Percentiles rank a stretch among this genome's conserved stretches.
Conservation (phyloP, 768 basidiomycete species). For the Pholiota molesta region DNA sequence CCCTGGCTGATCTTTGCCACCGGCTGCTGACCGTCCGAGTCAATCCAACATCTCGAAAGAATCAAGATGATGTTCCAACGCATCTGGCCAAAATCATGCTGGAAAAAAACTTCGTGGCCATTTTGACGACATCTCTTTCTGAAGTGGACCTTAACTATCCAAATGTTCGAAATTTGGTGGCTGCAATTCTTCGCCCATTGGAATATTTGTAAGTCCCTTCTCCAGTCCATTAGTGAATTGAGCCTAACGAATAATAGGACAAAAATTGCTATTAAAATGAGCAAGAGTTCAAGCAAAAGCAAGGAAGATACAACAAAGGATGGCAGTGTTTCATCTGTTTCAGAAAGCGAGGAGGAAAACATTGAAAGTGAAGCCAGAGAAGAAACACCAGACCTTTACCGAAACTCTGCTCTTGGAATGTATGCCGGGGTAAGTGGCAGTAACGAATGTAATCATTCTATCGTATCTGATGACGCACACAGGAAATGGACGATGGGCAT, state of each 20-base stretch:
- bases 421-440: conserved; percentile 74
- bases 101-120: conserved; percentile 94
- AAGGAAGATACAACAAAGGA: conserved; percentile 62
- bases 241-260: conserved; percentile 53
- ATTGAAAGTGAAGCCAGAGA: conserved; percentile 58
- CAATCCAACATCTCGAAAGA: conserved; percentile 52
- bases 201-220: conserved; percentile 74
- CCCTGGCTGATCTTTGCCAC: conserved; percentile 85
- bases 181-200: conserved; percentile 84
- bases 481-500: conserved; percentile 88
- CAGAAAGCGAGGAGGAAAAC: conserved; percentile 64
- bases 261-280: conserved; percentile 99
- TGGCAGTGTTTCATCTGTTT: conserved; percentile 49
- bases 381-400: conserved; percentile 92
- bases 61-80: conserved; percentile 76
- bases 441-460: not conserved
- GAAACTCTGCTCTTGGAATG: conserved; percentile 97
- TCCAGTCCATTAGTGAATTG: conserved; percentile 3
- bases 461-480: conserved; percentile 10
- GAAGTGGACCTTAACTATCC: conserved; percentile 98
- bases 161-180: conserved; percentile 83
- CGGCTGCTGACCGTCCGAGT: conserved; percentile 84
- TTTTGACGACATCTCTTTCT: conserved; percentile 83
- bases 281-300: conserved; percentile 67
- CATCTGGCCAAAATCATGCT: conserved; percentile 98